Conservation (phyloP, 495 filamentous ascomycete genomes). For the Tuber borchii region DNA sequence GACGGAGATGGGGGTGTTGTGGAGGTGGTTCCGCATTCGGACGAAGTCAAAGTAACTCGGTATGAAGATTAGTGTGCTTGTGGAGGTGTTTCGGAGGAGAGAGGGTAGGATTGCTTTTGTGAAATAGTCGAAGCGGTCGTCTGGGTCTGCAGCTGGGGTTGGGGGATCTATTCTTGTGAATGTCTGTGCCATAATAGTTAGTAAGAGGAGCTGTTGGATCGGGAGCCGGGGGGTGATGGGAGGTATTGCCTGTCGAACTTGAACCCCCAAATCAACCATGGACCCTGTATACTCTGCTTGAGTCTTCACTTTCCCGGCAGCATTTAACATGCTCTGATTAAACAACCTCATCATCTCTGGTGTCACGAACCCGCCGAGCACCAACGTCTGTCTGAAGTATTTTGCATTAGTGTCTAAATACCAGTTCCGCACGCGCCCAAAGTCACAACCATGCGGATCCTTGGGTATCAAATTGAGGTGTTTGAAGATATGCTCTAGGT, state of each 20-base stretch:
- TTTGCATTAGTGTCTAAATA: constrained; percentile 80
- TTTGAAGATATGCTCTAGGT: constrained; percentile 80
- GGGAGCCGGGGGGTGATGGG: not conserved
- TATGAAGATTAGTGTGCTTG: constrained; percentile 73
- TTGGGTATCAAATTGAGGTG: constrained; percentile 87
- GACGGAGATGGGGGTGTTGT: constrained; percentile 68
- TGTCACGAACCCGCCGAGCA: constrained; percentile 74
- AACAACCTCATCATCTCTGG: constrained; percentile 80
- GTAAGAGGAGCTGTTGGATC: too few species aligned
- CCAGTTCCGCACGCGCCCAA: constrained; percentile 82
- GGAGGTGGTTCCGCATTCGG: constrained; percentile 82
- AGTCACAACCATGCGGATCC: constrained; percentile 88
- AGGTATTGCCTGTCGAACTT: constrained; percentile 61
- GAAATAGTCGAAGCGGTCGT: constrained; percentile 89
- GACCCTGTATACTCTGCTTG: constrained; percentile 60
- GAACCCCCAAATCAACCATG: constrained; percentile 59
- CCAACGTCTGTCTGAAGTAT: constrained; percentile 73
- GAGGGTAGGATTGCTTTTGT: constrained; percentile 67
- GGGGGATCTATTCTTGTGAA: constrained; percentile 80
- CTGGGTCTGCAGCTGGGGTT: constrained; percentile 65
- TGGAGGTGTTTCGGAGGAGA: constrained; percentile 54
- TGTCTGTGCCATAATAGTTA: constrained; percentile 18
- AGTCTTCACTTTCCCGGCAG: constrained; percentile 66
- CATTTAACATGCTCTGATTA: constrained; percentile 69
- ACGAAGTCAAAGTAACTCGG: constrained; percentile 92